Evolutionary conservation across 768 basidiomycete species (phyloP).

Genomic region (Lentinula boryana): DNA sequence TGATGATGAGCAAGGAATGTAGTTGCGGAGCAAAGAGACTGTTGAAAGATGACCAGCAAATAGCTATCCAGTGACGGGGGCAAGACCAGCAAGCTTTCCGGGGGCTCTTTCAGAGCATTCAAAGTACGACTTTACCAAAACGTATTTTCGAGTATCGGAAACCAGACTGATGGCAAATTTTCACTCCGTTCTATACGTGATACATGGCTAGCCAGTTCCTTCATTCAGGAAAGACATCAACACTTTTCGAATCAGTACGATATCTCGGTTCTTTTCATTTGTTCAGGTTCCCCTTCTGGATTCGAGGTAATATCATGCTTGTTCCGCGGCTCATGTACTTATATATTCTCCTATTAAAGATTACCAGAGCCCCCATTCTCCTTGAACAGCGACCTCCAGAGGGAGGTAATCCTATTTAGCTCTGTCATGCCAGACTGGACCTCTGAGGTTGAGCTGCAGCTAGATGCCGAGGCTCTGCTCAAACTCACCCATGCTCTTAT

Average conservation of each 20-base stretch:
- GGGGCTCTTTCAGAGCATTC: too few species aligned
- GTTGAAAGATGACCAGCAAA: background rate
- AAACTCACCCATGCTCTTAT: conserved; percentile 57
- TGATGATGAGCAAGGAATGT: background rate
- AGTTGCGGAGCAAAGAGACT: background rate
- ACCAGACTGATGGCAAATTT: too few species aligned
- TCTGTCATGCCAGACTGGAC: conserved; percentile 29
- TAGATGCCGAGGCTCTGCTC: conserved; percentile 28
- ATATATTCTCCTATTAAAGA: background rate
- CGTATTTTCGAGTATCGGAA: too few species aligned
- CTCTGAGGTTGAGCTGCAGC: conserved; percentile 22
- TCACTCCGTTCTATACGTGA: background rate
- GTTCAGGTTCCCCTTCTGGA: background rate
- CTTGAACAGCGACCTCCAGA: background rate
- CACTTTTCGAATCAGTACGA: background rate
- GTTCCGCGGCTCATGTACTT: background rate
- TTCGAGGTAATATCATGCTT: background rate
- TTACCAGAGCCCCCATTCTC: background rate
- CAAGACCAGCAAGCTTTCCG: background rate
- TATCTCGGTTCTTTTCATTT: background rate
- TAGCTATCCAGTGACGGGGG: background rate
- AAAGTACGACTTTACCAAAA: too few species aligned
- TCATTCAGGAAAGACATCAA: background rate
- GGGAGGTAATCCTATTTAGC: background rate
- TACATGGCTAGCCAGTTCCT: background rate